Conservation (phyloP, 2,329 filamentous ascomycete genomes). For the Hypomyces rosellus region DNA sequence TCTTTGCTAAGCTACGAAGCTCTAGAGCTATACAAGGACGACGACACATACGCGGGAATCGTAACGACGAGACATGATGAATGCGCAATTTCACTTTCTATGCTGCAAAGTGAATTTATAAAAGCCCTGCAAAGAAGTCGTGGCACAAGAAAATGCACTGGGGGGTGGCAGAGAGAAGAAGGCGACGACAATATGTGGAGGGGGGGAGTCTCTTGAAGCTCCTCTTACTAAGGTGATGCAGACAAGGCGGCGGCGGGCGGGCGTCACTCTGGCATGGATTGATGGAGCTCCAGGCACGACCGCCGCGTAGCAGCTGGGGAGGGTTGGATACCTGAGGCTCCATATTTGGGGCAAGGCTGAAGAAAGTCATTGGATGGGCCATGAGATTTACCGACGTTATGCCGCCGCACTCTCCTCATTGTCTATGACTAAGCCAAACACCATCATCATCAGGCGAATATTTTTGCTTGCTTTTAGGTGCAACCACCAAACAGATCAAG, state of each 20-base stretch:
- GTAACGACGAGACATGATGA: slow-evolving; percentile 88
- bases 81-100: slow-evolving; percentile 1
- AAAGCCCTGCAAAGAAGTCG: too few relatives aligned
- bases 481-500: not conserved
- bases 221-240: slow-evolving; percentile 1
- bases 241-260: slow-evolving; percentile 1
- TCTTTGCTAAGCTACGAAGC: not conserved
- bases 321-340: slow-evolving; percentile 20
- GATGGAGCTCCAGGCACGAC: slow-evolving; percentile 40
- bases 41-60: slow-evolving; percentile 76
- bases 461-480: not conserved
- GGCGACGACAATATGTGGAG: not conserved
- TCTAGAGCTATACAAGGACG: not conserved
- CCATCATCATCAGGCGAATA: not conserved
- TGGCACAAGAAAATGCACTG: too few relatives aligned
- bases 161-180: not conserved
- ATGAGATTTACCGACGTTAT: not conserved
- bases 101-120: too few relatives aligned
- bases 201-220: not conserved
- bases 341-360: slow-evolving; percentile 2
- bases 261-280: slow-evolving; percentile 5
- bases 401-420: not conserved
- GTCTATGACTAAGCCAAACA: not conserved
- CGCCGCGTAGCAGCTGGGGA: slow-evolving; percentile 30
- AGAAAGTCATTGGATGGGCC: not conserved